These are phyloP conservation scores for Ceratobasidium sp. DNA, from an alignment of 1,284 basidiomycete species.

Conservation along the genomic window DNA sequence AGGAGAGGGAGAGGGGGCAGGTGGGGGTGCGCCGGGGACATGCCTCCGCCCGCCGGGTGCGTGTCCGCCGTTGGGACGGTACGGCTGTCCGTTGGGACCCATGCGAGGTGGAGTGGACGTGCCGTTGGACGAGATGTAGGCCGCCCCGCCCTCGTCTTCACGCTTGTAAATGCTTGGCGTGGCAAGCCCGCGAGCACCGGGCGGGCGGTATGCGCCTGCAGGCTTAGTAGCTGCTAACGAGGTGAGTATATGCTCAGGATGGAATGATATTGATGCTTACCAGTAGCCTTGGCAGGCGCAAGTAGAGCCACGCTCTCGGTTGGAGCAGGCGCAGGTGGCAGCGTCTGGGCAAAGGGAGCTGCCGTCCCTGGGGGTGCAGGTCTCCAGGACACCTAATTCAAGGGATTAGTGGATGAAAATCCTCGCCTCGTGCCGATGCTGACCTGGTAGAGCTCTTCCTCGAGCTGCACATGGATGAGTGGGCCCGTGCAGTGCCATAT, in stretches of 20 bases:
- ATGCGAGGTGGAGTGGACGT: constrained; percentile 64
- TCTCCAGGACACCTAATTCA: constrained; percentile 70
- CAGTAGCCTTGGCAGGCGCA: constrained; percentile 50
- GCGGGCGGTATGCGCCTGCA: constrained; percentile 86
- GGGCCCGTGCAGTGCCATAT: constrained; percentile 93
- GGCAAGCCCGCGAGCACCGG: constrained; percentile 85
- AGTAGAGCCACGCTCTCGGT: constrained; percentile 61
- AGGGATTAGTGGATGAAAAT: not conserved
- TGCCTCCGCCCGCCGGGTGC: constrained; percentile 50
- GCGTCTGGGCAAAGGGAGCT: constrained; percentile 71
- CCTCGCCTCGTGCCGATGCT: not conserved
- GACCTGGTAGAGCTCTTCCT: constrained; percentile 88
- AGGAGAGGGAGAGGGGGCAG: constrained; percentile 53
- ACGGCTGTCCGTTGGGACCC: constrained; percentile 15
- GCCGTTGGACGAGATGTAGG: constrained; percentile 48
- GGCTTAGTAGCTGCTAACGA: constrained; percentile 56
- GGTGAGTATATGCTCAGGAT: not conserved
- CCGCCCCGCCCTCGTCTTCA: constrained; percentile 78
- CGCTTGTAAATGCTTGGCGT: constrained; percentile 87
- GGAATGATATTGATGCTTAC: constrained; percentile 44
- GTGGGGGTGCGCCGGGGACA: constrained; percentile 72
- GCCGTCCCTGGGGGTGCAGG: constrained; percentile 55
- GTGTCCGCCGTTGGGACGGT: constrained; percentile 16
- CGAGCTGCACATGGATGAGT: constrained; percentile 76
- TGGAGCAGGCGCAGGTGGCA: constrained; percentile 80